Evolutionary conservation across 768 basidiomycete species (phyloP).

Genomic region (Asterophora parasitica): DNA sequence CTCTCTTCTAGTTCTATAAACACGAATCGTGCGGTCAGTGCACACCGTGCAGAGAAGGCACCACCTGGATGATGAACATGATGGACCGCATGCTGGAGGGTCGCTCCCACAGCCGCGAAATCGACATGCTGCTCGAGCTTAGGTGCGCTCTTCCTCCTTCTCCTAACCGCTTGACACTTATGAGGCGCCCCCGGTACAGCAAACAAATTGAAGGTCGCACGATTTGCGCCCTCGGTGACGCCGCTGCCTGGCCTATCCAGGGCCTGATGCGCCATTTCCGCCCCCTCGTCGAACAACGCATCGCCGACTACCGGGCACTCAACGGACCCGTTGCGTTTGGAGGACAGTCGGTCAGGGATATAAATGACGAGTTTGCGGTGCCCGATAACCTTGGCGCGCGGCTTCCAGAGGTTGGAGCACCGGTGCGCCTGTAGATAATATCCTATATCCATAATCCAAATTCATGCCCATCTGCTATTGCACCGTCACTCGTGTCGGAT

Average conservation of each 20-base stretch:
- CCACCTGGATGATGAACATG: conserved; percentile 99
- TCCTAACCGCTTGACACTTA: background rate
- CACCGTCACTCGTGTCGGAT: no score
- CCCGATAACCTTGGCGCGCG: conserved; percentile 71
- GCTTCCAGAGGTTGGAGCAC: conserved; percentile 31
- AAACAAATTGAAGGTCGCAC: conserved; percentile 98
- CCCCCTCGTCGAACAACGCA: conserved; percentile 88
- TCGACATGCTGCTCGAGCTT: conserved; percentile 95
- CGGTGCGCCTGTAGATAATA: background rate
- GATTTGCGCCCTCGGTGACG: conserved; percentile 95
- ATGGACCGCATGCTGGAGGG: conserved; percentile 97
- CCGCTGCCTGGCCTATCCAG: conserved; percentile 98
- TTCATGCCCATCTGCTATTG: no score
- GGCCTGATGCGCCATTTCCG: conserved; percentile 98
- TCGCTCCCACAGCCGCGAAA: conserved; percentile 86
- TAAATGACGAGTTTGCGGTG: conserved; percentile 65
- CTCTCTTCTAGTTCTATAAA: conserved; percentile 75
- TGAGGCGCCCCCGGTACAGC: conserved; percentile 31
- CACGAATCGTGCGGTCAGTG: conserved; percentile 99
- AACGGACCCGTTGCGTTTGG: conserved; percentile 89
- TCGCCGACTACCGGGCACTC: conserved; percentile 66
- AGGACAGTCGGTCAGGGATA: conserved; percentile 63
- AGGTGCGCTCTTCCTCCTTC: conserved; percentile 49
- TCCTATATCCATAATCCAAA: no score
- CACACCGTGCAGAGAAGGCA: conserved; percentile 90